Evolutionary conservation across 352 stramenopile genomes (phyloP), one percentile per base, ranked within the genome.

Genomic region (Phytophthora melonis): DNA sequence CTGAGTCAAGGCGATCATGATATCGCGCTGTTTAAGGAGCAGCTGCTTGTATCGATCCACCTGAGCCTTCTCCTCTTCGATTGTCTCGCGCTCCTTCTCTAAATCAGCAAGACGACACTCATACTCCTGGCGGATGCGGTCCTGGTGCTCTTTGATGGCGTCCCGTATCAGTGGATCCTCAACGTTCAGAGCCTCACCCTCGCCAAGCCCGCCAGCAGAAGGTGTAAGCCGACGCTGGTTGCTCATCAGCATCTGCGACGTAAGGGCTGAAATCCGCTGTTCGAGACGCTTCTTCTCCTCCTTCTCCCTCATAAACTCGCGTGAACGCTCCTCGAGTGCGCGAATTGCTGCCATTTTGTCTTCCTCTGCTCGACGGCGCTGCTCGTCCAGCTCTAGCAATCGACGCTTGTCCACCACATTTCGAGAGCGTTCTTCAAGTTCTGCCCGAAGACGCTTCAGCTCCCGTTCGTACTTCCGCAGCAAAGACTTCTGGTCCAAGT

Each of bases 1-100:
- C 73, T 99, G 96, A 18, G 96, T 99, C 30, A 99, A 80, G 10
- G 95, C 95, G 54, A 99, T 98, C 95, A 99, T 99, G 43, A 99
- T 99, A 72, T 99, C 96, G 3, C 96, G 86, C 74, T 99, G 95
- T 79, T 98, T 98, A 54, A 99, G 83, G n/a, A 99, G 79, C 16
- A 98, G 76, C 60, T 98, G 94, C 74, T 99, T 99, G 84, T 99
- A 99, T 23, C 96, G 83, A 64, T 99, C 96, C 14, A 98, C 95
- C 71, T 98, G 93, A 6, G 96, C 93, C 57, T 98, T 98, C 69
- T 99, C 95, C 66, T 98, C 89, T 45, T 98, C 94, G 41, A 99
- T 98, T 4, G 82, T 97, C 74, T 98, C 93, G 6, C 95, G 85
- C 70, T 99, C 96, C 21, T 96, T 94, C 77, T 99, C 96, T 7